Percentiles rank a stretch among this genome's conserved stretches.
Evolutionary conservation across 257 asterid species (phyloP).

Genomic region (Linderniella brevidens): DNA sequence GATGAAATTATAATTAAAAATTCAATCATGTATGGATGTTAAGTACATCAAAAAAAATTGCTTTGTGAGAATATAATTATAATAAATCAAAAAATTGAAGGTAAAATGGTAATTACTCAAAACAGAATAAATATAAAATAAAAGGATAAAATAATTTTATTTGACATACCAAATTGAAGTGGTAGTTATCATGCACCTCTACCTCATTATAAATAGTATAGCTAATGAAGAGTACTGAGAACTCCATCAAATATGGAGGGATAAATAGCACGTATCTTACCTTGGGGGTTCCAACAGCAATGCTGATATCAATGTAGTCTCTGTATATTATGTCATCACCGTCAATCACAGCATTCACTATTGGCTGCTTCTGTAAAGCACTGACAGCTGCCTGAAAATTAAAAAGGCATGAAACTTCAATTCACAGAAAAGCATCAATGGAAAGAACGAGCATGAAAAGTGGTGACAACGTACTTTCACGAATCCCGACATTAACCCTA

Average conservation of each 20-base stretch:
- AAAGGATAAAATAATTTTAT: background rate
- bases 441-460: background rate
- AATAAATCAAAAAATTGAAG: too few relatives aligned
- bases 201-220: too few relatives aligned
- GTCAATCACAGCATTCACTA: constrained; percentile 91
- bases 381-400: constrained; percentile 85
- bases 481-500: constrained; percentile 93
- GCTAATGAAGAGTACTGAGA: too few relatives aligned
- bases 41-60: too few relatives aligned
- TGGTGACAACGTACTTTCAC: constrained; percentile 41
- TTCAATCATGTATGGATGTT: too few relatives aligned
- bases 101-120: too few relatives aligned
- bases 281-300: constrained; percentile 99
- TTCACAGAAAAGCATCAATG: constrained; percentile 1
- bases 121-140: background rate
- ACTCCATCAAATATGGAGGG: too few relatives aligned
- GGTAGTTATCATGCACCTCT: too few relatives aligned
- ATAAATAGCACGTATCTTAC: constrained; percentile 20
- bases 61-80: too few relatives aligned
- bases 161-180: too few relatives aligned
- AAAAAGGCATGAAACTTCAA: constrained; percentile 5
- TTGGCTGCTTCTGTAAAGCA: constrained; percentile 86
- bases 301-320: constrained; percentile 87
- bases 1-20: too few relatives aligned
- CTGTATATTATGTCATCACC: constrained; percentile 94